phyloP scores from a whole-genome alignment of 768 basidiomycete species.

The Macrolepiota fuliginosa region DNA sequence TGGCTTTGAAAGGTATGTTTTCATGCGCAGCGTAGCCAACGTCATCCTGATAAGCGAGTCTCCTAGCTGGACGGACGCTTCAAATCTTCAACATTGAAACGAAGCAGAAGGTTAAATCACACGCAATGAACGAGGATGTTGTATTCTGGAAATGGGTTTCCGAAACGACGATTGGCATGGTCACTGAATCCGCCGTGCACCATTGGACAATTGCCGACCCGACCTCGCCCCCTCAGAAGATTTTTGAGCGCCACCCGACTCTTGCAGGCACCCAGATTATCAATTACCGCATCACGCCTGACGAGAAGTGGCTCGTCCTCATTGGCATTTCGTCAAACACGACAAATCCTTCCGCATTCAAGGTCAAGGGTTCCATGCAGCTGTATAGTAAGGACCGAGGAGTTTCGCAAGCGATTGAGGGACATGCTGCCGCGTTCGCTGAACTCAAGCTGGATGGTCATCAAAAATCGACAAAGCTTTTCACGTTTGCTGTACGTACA shows the following conservation, averaged over 20 bases:
- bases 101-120: slow-evolving; percentile 97
- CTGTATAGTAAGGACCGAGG: slow-evolving; percentile 90
- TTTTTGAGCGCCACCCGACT: slow-evolving; percentile 96
- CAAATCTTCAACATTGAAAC: slow-evolving; percentile 98
- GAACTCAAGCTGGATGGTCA: slow-evolving; percentile 90
- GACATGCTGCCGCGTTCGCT: slow-evolving; percentile 96
- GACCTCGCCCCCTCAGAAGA: slow-evolving; percentile 81
- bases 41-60: not conserved
- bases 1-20: slow-evolving; percentile 86
- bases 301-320: slow-evolving; percentile 97
- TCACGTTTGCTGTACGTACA: slow-evolving; percentile 92
- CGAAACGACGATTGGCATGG: slow-evolving; percentile 88
- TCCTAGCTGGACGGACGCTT: slow-evolving; percentile 83
- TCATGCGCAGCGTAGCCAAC: not conserved
- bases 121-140: slow-evolving; percentile 89
- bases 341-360: slow-evolving; percentile 94
- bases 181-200: slow-evolving; percentile 89
- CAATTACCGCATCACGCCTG: slow-evolving; percentile 90
- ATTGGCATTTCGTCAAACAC: slow-evolving; percentile 93
- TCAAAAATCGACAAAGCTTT: slow-evolving; percentile 82
- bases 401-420: slow-evolving; percentile 97
- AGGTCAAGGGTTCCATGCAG: slow-evolving; percentile 98
- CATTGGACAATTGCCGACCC: slow-evolving; percentile 84
- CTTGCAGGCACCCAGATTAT: slow-evolving; percentile 95
- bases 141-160: slow-evolving; percentile 99